phyloP scores from a whole-genome alignment of 2,329 filamentous ascomycete species.

The Aspergillus texensis region DNA sequence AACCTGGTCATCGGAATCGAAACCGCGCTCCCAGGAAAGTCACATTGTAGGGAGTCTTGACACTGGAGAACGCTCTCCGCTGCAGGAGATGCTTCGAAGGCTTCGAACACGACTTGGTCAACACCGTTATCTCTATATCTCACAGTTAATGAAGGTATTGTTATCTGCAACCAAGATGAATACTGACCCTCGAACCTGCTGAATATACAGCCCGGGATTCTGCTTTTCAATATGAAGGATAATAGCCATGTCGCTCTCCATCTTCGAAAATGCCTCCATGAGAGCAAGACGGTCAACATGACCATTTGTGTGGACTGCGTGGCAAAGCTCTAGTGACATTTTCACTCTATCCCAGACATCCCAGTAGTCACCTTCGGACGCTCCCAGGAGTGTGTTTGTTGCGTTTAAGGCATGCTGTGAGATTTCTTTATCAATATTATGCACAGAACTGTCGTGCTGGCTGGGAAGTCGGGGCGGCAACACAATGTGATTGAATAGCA shows the following conservation, averaged over 20 bases:
- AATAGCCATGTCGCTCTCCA: neutral
- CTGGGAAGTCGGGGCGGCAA: neutral
- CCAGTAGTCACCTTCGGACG: neutral
- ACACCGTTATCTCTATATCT: neutral
- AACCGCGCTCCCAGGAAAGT: slow-evolving; percentile 2
- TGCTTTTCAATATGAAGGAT: neutral
- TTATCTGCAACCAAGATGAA: neutral
- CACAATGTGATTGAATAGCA: neutral
- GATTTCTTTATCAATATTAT: neutral
- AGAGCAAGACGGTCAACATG: neutral
- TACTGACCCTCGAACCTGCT: neutral
- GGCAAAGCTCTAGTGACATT: neutral
- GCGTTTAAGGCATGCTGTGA: neutral
- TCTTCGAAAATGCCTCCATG: neutral
- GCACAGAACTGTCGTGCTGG: neutral
- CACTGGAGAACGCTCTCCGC: neutral
- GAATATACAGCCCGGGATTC: neutral
- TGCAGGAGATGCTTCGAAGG: slow-evolving; percentile 2
- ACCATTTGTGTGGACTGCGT: neutral
- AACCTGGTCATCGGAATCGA: neutral
- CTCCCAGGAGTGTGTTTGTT: neutral
- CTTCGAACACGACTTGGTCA: neutral
- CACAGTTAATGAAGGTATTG: neutral
- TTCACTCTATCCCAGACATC: neutral
- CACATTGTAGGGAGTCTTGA: neutral